These are phyloP conservation scores for Strigomonas culicis DNA, from an alignment of 208 protist species.

Conservation along the genomic window DNA sequence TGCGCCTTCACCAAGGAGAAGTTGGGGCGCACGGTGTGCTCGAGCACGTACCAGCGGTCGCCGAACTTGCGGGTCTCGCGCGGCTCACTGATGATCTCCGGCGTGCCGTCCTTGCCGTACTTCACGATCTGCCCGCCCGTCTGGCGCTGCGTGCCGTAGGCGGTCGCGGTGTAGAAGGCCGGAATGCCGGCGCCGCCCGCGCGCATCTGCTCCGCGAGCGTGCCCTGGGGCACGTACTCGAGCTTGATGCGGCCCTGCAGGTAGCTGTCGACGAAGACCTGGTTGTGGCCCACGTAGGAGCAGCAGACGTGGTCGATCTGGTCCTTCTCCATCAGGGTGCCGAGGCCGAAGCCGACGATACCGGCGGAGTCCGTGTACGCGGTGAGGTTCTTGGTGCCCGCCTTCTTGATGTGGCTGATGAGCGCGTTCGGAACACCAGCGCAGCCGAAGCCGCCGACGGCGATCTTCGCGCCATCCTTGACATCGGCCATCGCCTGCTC, in stretches of 20 bases:
- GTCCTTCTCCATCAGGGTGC: slow-evolving; percentile 90
- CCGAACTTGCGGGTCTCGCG: slow-evolving; percentile 90
- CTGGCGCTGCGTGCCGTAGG: slow-evolving; percentile 90
- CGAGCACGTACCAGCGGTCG: slow-evolving; percentile 89
- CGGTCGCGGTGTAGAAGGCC: slow-evolving; percentile 97
- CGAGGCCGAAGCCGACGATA: slow-evolving; percentile 95
- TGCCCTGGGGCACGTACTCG: slow-evolving; percentile 95
- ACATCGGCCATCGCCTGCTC: slow-evolving; percentile 79
- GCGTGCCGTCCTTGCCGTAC: slow-evolving; percentile 84
- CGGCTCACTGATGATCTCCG: slow-evolving; percentile 60
- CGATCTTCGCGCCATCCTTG: slow-evolving; percentile 47
- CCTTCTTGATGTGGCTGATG: slow-evolving; percentile 85
- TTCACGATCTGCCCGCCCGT: slow-evolving; percentile 92
- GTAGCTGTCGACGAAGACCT: slow-evolving; percentile 93
- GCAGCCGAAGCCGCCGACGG: slow-evolving; percentile 96
- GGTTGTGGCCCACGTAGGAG: slow-evolving; percentile 97
- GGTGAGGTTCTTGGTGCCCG: slow-evolving; percentile 89
- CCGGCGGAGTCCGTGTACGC: slow-evolving; percentile 95
- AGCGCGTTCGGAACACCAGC: slow-evolving; percentile 94
- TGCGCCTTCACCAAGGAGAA: slow-evolving; percentile 93
- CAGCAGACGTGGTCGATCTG: slow-evolving; percentile 89
- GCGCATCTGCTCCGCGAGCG: slow-evolving; percentile 93
- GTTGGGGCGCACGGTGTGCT: slow-evolving; percentile 90
- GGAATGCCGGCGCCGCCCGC: slow-evolving; percentile 96
- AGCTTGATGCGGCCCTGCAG: slow-evolving; percentile 95